Evolutionary conservation across 108 stramenopile species (phyloP), one percentile per base, ranked within the genome.

Genomic region (Nannochloropsis gaditana): DNA sequence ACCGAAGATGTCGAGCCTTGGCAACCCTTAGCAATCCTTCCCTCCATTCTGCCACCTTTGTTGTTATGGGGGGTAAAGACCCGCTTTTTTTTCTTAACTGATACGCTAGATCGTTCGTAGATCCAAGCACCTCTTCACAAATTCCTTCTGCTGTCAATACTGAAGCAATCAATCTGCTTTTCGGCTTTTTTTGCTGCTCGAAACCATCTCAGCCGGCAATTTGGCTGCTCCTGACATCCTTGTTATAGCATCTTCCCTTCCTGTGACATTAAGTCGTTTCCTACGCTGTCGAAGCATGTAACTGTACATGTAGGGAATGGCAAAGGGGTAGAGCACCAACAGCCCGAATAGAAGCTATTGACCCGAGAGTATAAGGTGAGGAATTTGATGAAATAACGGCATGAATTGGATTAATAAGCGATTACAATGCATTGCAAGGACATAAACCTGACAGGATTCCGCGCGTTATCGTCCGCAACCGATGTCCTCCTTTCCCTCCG

Each of bases 251-350:
- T n/a, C 15, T 73, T 73, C 2, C 59, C 2, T 73, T 73, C 59
- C 59, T 73, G 15, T 73, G 19, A 15, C 59, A 15, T n/a, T n/a
- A 2, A 73, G 59, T n/a, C 59, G 59, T n/a, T 73, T 73, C 59
- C n/a, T 73, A n/a, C 59, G 59, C 59, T 73, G 59, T n/a, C n/a
- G 15, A n/a, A 73, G 19, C 59, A 73, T 73, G 59, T 73, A 73
- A n/a, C 2, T n/a, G 4, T n/a, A 73, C 59, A 73, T 73, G 59
- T 73, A 73, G 2, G 59, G 59, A 73, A 73, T 73, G 8, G 59
- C 59, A n/a, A 73, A 73, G 19, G 59, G 59, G 59, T 73, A 73
- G 4, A 73, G 59, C 59, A 73, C 59, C 5, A 73, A n/a, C 59
- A 73, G 8, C 59, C 59, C 59, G n/a, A 73, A 73, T n/a, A 73